Percentiles rank a stretch among this genome's conserved stretches.
phyloP scores from a whole-genome alignment of 352 stramenopile genomes.

The Phytophthora fragariaefolia region DNA sequence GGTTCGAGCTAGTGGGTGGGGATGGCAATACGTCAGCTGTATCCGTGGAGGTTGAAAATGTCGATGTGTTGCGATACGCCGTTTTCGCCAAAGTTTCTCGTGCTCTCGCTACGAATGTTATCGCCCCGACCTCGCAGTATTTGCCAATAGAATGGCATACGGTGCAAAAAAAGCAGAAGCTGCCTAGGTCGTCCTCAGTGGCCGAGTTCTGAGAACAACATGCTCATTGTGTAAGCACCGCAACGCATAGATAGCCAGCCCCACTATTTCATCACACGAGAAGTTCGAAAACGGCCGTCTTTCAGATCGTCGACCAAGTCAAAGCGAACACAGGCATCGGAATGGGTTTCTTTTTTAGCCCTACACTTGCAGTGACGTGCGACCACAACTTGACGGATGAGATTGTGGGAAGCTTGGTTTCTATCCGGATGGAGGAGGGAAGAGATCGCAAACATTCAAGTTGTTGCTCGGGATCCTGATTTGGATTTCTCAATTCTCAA shows the following conservation, averaged over 20 bases:
- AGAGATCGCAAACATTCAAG: slow-evolving; percentile 22
- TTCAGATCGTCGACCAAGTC: slow-evolving; percentile 9
- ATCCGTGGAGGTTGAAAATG: not conserved
- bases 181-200: too few species aligned
- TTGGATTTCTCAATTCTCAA: slow-evolving; percentile 17
- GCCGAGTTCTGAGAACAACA: not conserved
- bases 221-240: slow-evolving; percentile 1
- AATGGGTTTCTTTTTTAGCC: slow-evolving; percentile 15
- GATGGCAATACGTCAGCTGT: not conserved
- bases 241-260: not conserved
- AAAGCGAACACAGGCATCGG: not conserved
- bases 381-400: slow-evolving; percentile 22
- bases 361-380: slow-evolving; percentile 5
- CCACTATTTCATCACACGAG: slow-evolving; percentile 11
- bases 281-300: slow-evolving; percentile 3
- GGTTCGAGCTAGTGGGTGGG: not conserved
- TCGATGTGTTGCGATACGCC: not conserved
- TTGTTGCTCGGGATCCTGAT: slow-evolving; percentile 12
- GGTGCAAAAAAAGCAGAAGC: too few species aligned
- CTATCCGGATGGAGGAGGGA: slow-evolving; percentile 31
- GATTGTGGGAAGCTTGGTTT: slow-evolving; percentile 28
- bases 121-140: too few species aligned
- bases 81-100: not conserved
- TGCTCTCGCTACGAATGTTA: not conserved
- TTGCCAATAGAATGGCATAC: too few species aligned